Conservation (phyloP, 1,284 basidiomycete species). For the Apiotrichum mycotoxinovorans region DNA sequence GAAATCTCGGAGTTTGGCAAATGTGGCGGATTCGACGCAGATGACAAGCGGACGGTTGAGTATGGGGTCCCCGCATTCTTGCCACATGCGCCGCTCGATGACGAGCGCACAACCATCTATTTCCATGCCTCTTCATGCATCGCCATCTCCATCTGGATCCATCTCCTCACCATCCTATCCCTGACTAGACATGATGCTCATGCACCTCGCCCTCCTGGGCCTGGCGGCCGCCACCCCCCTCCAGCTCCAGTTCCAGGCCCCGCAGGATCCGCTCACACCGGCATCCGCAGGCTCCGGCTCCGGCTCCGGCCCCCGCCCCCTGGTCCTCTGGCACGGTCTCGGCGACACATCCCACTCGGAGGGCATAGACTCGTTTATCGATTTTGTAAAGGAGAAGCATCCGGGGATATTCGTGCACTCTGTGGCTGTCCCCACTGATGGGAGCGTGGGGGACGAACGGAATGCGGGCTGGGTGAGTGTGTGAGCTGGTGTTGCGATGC, state of each 20-base stretch:
- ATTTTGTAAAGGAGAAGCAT: slow-evolving; percentile 65
- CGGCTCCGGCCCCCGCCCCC: slow-evolving; percentile 57
- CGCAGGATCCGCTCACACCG: not conserved
- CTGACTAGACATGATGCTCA: not conserved
- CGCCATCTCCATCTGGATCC: not conserved
- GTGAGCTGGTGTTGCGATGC: too few species aligned
- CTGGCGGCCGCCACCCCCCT: not conserved
- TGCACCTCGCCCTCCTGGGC: not conserved
- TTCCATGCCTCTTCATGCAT: not conserved
- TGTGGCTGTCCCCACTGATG: slow-evolving; percentile 65
- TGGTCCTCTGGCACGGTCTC: slow-evolving; percentile 95
- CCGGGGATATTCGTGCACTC: slow-evolving; percentile 84
- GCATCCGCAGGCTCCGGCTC: not conserved
- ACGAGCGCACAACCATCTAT: not conserved
- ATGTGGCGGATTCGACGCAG: too few species aligned
- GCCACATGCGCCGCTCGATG: too few species aligned
- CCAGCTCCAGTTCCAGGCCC: not conserved
- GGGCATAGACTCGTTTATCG: slow-evolving; percentile 59
- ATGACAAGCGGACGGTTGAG: too few species aligned
- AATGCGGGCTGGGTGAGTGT: slow-evolving; percentile 67
- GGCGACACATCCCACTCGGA: slow-evolving; percentile 58
- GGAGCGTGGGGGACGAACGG: slow-evolving; percentile 62
- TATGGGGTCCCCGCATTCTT: too few species aligned
- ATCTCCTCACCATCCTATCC: not conserved
- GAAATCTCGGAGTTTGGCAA: too few species aligned